Conservation (phyloP, 2,329 filamentous ascomycete species). For the Cercospora sp. region DNA sequence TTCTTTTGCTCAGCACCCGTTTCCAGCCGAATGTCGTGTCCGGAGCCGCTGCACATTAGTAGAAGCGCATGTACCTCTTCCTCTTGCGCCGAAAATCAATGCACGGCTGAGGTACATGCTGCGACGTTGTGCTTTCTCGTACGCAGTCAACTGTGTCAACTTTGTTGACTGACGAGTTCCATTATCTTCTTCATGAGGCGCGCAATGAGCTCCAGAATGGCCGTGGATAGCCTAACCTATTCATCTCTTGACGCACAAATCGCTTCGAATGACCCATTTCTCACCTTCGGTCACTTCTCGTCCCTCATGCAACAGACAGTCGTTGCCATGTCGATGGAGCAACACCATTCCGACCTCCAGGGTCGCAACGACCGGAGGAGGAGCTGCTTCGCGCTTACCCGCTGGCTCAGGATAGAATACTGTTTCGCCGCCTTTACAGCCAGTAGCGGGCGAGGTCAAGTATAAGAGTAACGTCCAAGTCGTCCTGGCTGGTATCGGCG, state of each 20-base stretch:
- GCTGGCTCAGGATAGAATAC: slow-evolving; percentile 77
- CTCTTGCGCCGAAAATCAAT: neutral
- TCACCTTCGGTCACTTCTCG: slow-evolving; percentile 75
- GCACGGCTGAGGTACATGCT: no score
- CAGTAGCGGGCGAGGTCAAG: slow-evolving; percentile 71
- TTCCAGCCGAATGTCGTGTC: no score
- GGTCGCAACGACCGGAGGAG: slow-evolving; percentile 64
- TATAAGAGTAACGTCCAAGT: slow-evolving; percentile 93
- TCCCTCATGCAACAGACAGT: slow-evolving; percentile 88
- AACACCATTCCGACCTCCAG: slow-evolving; percentile 83
- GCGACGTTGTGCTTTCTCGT: no score
- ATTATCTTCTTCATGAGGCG: neutral
- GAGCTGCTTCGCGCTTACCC: slow-evolving; percentile 41
- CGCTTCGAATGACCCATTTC: slow-evolving; percentile 88
- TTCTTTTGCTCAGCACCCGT: no score
- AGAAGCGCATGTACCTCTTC: neutral
- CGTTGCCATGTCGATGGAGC: slow-evolving; percentile 83
- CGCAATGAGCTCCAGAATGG: neutral
- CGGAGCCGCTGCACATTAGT: neutral
- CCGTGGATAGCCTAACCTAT: neutral
- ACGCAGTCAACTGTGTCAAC: no score
- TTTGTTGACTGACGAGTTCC: neutral
- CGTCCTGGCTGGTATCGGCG: slow-evolving; percentile 61
- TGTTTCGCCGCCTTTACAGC: slow-evolving; percentile 82
- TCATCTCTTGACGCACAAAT: slow-evolving; percentile 66